A percentile compares a stretch with the other conserved stretches of the same genome.
Conservation (phyloP, 352 stramenopile species). For the Phytophthora tubulina region DNA sequence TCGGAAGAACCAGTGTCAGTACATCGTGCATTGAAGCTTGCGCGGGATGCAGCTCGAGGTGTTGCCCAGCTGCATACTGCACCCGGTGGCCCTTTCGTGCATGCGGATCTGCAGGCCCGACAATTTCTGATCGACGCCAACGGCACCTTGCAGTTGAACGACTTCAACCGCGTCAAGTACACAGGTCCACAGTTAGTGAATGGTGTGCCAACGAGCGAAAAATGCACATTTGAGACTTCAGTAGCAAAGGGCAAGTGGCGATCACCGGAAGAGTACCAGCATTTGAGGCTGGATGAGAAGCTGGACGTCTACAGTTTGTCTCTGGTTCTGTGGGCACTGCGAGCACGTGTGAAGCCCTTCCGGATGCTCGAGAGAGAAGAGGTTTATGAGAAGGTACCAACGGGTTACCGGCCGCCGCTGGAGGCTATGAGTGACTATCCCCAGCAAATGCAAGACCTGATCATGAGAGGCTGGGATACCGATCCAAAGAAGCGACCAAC, state of each 20-base stretch:
- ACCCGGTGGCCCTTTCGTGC: conserved; percentile 72
- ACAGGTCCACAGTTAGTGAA: conserved; percentile 52
- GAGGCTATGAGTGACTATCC: conserved; percentile 69
- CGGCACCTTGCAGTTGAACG: conserved; percentile 73
- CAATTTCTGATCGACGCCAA: conserved; percentile 80
- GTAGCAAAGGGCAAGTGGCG: conserved; percentile 86
- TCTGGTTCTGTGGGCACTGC: conserved; percentile 72
- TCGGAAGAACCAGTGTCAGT: conserved; percentile 53
- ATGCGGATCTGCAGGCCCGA: conserved; percentile 82
- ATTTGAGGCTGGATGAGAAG: conserved; percentile 59
- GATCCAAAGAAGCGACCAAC: conserved; percentile 63
- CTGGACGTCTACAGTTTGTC: conserved; percentile 80
- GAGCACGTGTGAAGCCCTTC: conserved; percentile 61
- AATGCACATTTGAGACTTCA: conserved; percentile 69
- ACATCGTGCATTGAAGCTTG: conserved; percentile 56
- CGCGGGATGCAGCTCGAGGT: conserved; percentile 63
- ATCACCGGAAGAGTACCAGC: conserved; percentile 75
- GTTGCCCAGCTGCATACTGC: conserved; percentile 75
- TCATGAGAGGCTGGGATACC: conserved; percentile 60
- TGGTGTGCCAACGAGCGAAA: conserved; percentile 44
- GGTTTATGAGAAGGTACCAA: conserved; percentile 66
- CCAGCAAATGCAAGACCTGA: conserved; percentile 69
- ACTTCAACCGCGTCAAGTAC: conserved; percentile 88
- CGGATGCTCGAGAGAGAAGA: conserved; percentile 49
- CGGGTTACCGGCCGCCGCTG: conserved; percentile 54